phyloP scores from a whole-genome alignment of 768 basidiomycete species.

The Tulasnella sp. region DNA sequence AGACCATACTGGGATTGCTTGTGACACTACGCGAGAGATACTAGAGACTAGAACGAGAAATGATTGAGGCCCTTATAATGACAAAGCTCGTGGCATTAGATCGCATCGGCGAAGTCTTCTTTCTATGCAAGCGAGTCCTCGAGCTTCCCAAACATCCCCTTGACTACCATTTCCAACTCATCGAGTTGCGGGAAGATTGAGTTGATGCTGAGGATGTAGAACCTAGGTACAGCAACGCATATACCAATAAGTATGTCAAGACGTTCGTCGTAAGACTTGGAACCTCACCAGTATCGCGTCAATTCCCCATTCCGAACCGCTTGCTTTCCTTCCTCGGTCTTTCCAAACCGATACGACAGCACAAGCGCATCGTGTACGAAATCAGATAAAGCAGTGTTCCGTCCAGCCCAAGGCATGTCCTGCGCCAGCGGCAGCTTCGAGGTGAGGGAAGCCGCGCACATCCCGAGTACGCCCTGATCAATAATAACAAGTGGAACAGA shows the following conservation, averaged over 20 bases:
- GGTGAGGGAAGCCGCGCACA: constrained; percentile 21
- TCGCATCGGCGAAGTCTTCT: not conserved
- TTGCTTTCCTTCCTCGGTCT: constrained; percentile 20
- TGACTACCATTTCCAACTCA: constrained; percentile 20
- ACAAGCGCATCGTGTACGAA: constrained; percentile 22
- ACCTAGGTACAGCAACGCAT: constrained; percentile 19
- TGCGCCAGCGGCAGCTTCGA: constrained; percentile 22
- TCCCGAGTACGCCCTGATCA: constrained; percentile 18
- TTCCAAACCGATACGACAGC: constrained; percentile 19
- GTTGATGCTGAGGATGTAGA: constrained; percentile 18
- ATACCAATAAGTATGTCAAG: not conserved
- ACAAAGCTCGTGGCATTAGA: no score
- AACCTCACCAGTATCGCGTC: constrained; percentile 19
- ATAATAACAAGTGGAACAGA: not conserved
- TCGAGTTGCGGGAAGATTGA: constrained; percentile 2
- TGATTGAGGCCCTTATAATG: no score
- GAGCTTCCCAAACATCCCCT: constrained; percentile 21
- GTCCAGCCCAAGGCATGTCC: constrained; percentile 17
- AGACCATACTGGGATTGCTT: no score
- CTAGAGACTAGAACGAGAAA: not conserved
- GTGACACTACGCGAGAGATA: no score
- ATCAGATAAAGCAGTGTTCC: constrained; percentile 9
- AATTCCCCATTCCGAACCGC: constrained; percentile 20
- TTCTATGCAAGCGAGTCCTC: constrained; percentile 21
- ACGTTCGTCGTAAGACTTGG: not conserved